Evolutionary conservation across 2,329 filamentous ascomycete genomes (phyloP), one percentile per base, ranked within the genome.

Genomic region (Penicillium decumbens): DNA sequence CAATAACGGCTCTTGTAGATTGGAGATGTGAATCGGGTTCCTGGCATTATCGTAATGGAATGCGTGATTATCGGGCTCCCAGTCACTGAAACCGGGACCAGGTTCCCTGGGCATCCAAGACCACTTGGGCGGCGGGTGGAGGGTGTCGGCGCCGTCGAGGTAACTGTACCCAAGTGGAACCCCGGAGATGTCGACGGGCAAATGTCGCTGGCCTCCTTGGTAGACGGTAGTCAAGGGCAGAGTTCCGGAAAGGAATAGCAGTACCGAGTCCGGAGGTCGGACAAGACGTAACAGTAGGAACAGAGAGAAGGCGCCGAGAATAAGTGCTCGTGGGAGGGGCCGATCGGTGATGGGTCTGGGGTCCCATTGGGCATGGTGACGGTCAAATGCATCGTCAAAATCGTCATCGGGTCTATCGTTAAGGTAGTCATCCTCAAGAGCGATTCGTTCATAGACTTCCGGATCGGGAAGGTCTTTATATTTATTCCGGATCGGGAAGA

Each of bases 21-120:
- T 57, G 5, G 45, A 45, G 2, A 41, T 55, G 18, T 58, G 54
- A 18, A 57, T 27, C 5, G 54, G 56, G 12, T 52, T 49, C 23
- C 53, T 55, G 4, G 33, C 20, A 12, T 49, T 41, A 32, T 55
- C 55, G 25, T 58, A 58, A 20, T 48, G 27, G 23, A 47, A 20
- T 3, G 29, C 23, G 6, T 15, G 24, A 4, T 10, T 12, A 9
- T 47, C 41, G 6, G 38, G 33, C 3, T 47, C 41, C 56, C 59
- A 67, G 41, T 67, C 65, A 15, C 56, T 55, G 30, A 67, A 67
- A 4, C 65, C 64, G 8, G 51, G 52, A 1, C 59, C 38, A 0
- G 51, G 51, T 6, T 55, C 47, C 20, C 57, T 44, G 5, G 64
- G 58, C 47, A 67, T 54, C 64, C 65, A 66, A 20, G 52, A 41